A percentile compares a stretch with the other conserved stretches of the same genome.
These are phyloP conservation scores for Ostreobium quekettii DNA, from an alignment of 139 green algal species.

Conservation along the genomic window DNA sequence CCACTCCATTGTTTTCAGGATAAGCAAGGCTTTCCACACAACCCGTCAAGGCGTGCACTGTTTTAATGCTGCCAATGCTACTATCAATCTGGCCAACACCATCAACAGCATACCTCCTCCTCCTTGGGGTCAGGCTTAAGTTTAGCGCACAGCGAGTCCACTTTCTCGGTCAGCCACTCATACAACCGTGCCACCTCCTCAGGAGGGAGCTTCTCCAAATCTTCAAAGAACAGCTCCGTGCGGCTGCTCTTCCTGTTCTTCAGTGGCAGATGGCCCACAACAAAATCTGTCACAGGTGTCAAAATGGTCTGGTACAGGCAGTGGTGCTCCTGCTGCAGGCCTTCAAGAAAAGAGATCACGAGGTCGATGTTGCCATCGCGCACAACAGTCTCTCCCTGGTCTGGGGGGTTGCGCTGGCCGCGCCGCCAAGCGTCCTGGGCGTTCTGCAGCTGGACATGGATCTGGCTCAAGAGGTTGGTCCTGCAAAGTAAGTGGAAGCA, in stretches of 20 bases:
- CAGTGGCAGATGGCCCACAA: conserved; percentile 56
- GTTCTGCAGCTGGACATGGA: conserved; percentile 17
- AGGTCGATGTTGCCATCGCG: conserved; percentile 66
- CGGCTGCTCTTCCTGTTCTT: conserved; percentile 36
- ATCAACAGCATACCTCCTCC: conserved; percentile 25
- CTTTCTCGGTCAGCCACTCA: conserved; percentile 77
- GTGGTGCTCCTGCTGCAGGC: conserved; percentile 68
- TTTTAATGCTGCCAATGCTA: no score
- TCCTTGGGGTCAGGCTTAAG: conserved; percentile 60
- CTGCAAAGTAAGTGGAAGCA: background rate
- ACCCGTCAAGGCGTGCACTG: no score
- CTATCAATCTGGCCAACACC: background rate
- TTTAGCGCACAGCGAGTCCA: conserved; percentile 62
- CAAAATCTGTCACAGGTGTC: conserved; percentile 51
- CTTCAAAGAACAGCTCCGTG: conserved; percentile 60
- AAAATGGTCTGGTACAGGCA: conserved; percentile 57
- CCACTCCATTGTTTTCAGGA: no score
- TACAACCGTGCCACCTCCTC: conserved; percentile 54
- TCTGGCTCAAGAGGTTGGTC: conserved; percentile 6
- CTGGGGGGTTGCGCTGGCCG: conserved; percentile 10
- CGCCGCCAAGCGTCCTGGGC: conserved; percentile 17
- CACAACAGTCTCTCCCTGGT: conserved; percentile 18
- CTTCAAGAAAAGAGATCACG: conserved; percentile 57
- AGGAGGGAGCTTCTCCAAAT: conserved; percentile 59
- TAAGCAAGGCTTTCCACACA: no score